Evolutionary conservation across 345 rosid genomes (phyloP), one percentile per base, ranked within the genome.

Genomic region (Cardamine chenopodiifolia): DNA sequence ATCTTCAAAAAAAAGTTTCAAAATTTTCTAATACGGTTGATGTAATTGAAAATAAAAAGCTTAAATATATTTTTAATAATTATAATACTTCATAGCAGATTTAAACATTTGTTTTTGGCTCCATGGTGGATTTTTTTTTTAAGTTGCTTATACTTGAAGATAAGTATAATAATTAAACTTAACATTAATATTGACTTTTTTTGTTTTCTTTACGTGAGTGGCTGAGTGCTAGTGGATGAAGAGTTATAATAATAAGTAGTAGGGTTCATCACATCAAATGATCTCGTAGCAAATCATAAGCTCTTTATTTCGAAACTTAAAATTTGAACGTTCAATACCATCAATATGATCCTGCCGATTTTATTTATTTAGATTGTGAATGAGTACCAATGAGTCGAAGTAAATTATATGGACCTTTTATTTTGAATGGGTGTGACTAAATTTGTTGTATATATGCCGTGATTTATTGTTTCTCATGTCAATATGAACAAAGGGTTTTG

Each of bases 171-270:
- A 12, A 56, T 69, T 40, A 37, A 40, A 57, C 23, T 23, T 7
- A 44, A 44, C 7, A 29, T 18, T 1, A 15, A 29, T 58, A 42
- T 12, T 8, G n/a, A 18, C 42, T 32, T 70, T 32, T 70, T 48
- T 60, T 58, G 74, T 26, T 48, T 48, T 32, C 59, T 71, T 71
- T 71, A 60, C 54, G 49, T 71, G 34, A 70, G 59, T 71, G 75
- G 64, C 63, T 15, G 37, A 68, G 29, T 26, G 52, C 50, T 34
- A 60, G 67, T 60, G 75, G 75, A 45, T n/a, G 50, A 60, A 32
- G 2, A 48, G 35, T 12, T 47, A 60, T 60, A 13, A 45, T 71
- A n/a, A n/a, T 55, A 57, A 67, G 11, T 49, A 6, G 60, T 52
- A 67, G 55, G 53, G 40, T 42, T 71, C 59, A 32, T 45, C 48